A percentile compares a stretch with the other conserved stretches of the same genome.
These are phyloP conservation scores for Cryphonectria carpinicola DNA, from an alignment of 2,329 filamentous ascomycete species.

Conservation along the genomic window DNA sequence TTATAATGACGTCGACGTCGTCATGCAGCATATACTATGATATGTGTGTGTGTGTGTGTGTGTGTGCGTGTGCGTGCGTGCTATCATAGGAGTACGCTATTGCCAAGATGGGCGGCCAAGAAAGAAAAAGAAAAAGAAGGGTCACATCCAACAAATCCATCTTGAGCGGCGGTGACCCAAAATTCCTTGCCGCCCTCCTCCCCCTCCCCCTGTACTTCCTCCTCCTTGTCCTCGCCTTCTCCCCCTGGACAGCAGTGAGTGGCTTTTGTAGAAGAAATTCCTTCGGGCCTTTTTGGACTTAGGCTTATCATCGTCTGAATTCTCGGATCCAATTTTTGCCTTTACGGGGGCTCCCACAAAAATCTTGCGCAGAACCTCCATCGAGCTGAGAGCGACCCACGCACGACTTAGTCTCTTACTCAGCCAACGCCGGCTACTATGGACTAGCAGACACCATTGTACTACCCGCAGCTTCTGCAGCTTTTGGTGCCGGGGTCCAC, in stretches of 20 bases:
- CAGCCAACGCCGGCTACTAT: too few species aligned
- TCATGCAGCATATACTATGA: neutral
- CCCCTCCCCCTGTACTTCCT: too few species aligned
- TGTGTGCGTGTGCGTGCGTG: too few species aligned
- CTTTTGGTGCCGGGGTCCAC: neutral
- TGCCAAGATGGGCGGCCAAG: neutral
- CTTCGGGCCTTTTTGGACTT: neutral
- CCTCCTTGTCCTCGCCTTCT: neutral
- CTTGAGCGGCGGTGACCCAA: neutral
- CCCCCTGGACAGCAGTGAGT: too few species aligned
- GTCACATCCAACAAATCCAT: neutral
- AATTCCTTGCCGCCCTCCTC: neutral
- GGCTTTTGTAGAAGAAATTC: too few species aligned
- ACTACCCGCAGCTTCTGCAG: neutral
- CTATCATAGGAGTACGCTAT: neutral
- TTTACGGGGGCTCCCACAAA: neutral
- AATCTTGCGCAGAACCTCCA: neutral
- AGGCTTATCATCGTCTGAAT: slow-evolving; percentile 13
- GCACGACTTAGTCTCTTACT: neutral
- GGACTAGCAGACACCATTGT: neutral
- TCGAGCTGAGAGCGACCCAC: neutral
- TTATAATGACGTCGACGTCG: neutral
- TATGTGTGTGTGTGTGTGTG: neutral
- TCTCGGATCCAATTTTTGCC: neutral
- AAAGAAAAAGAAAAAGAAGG: neutral